Evolutionary conservation across 805 yeast genomes (phyloP).

Genomic region (Saturnispora diversa): DNA sequence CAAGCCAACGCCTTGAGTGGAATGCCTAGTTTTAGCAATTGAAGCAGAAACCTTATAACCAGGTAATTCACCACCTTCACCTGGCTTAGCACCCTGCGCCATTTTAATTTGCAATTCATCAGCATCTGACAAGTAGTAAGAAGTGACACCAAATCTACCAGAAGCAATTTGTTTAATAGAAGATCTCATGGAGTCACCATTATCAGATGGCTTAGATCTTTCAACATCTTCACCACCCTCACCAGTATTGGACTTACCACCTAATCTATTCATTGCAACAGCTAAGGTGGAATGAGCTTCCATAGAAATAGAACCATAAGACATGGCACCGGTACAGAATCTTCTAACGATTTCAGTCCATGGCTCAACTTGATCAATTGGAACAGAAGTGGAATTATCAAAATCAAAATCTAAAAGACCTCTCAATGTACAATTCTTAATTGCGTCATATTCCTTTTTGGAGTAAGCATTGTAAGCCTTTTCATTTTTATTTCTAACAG

Average conservation of each 20-base stretch:
- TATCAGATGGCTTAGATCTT: conserved; percentile 66
- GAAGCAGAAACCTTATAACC: conserved; percentile 83
- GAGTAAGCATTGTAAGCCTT: conserved; percentile 85
- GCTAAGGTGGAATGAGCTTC: conserved; percentile 97
- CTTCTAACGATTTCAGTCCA: conserved; percentile 98
- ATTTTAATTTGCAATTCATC: conserved; percentile 96
- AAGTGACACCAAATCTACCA: conserved; percentile 96
- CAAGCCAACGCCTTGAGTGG: conserved; percentile 93
- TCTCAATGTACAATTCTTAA: conserved; percentile 85
- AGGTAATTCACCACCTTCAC: conserved; percentile 99
- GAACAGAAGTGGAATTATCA: conserved; percentile 63
- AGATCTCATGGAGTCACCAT: conserved; percentile 98
- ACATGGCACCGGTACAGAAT: conserved; percentile 99
- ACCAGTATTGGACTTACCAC: conserved; percentile 97
- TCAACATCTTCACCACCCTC: conserved; percentile 99
- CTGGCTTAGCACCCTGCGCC: conserved; percentile 99
- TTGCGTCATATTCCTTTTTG: conserved; percentile 84
- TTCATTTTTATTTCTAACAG: conserved; percentile 95
- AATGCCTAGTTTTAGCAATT: conserved; percentile 93
- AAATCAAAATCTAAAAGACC: conserved; percentile 90
- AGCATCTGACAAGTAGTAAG: conserved; percentile 88
- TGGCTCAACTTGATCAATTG: conserved; percentile 97
- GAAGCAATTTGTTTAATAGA: conserved; percentile 97
- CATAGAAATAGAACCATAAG: conserved; percentile 97
- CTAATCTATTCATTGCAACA: conserved; percentile 95